These are phyloP conservation scores for Ochromonadaceae sp. DNA, from an alignment of 352 stramenopile genomes.

Conservation along the genomic window DNA sequence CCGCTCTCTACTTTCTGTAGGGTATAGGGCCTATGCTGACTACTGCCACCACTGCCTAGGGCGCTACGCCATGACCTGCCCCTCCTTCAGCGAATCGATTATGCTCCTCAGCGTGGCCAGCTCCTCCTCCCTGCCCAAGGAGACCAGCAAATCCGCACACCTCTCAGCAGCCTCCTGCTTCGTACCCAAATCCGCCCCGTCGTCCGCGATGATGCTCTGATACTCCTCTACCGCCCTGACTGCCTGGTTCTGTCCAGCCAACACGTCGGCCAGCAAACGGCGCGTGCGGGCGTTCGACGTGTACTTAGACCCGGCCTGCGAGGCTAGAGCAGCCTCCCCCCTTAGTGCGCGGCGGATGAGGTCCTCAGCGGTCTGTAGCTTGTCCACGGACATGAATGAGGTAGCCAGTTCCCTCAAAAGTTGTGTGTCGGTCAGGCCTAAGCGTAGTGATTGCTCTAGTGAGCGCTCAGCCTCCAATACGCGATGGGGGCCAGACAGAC, in stretches of 20 bases:
- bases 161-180: not conserved
- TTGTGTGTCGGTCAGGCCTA: not conserved
- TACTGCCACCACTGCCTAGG: too few relatives aligned
- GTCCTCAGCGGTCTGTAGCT: constrained; percentile 13
- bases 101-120: not conserved
- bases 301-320: not conserved
- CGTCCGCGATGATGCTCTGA: not conserved
- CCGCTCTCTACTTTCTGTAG: too few relatives aligned
- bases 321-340: not conserved
- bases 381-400: constrained; percentile 2
- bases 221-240: constrained; percentile 12
- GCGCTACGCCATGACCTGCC: too few relatives aligned
- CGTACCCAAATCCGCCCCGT: not conserved
- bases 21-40: too few relatives aligned
- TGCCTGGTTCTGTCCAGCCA: constrained; percentile 11
- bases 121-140: constrained; percentile 10
- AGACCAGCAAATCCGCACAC: not conserved
- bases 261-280: constrained; percentile 1
- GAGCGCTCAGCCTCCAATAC: not conserved
- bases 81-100: too few relatives aligned
- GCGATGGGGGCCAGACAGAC: not conserved
- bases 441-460: constrained; percentile 5
- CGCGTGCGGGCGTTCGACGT: not conserved
- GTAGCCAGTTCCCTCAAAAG: constrained; percentile 9
- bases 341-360: constrained; percentile 4